These are phyloP conservation scores for Rugosomyces carneus DNA, from an alignment of 1,284 basidiomycete species.

Conservation along the genomic window DNA sequence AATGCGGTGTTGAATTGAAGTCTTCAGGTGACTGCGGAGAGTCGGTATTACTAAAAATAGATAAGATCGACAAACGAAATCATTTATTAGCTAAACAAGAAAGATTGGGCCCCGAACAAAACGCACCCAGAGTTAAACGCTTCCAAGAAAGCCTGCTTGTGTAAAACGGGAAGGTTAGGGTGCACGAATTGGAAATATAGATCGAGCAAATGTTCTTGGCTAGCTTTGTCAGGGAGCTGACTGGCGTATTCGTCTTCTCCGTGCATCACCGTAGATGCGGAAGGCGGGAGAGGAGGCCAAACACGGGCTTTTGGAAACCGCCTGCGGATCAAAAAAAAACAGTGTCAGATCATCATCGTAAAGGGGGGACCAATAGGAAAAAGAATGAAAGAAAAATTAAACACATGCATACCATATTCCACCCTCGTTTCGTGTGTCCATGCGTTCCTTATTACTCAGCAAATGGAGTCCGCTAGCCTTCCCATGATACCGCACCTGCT, in stretches of 20 bases:
- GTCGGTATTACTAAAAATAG: slow-evolving; percentile 14
- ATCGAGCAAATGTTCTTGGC: slow-evolving; percentile 65
- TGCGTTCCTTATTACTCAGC: slow-evolving; percentile 53
- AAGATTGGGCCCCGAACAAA: neutral
- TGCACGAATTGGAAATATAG: slow-evolving; percentile 80
- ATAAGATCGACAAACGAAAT: neutral
- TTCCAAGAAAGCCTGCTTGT: slow-evolving; percentile 65
- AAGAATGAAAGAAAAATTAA: slow-evolving; percentile 3
- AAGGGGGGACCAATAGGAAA: slow-evolving; percentile 6
- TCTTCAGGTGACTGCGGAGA: slow-evolving; percentile 21
- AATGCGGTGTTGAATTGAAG: slow-evolving; percentile 17
- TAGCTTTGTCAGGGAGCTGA: slow-evolving; percentile 45
- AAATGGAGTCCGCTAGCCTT: slow-evolving; percentile 78
- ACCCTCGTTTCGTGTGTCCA: slow-evolving; percentile 65
- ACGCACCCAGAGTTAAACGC: slow-evolving; percentile 44
- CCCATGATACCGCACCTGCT: slow-evolving; percentile 73
- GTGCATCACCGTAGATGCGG: slow-evolving; percentile 22
- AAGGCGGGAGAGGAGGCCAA: slow-evolving; percentile 64
- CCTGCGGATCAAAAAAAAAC: slow-evolving; percentile 32
- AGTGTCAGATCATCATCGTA: slow-evolving; percentile 1
- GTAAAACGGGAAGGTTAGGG: slow-evolving; percentile 64
- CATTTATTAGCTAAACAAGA: slow-evolving; percentile 1
- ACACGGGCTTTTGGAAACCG: slow-evolving; percentile 77
- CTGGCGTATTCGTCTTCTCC: slow-evolving; percentile 33
- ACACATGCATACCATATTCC: slow-evolving; percentile 61